phyloP scores from a whole-genome alignment of 345 rosid species.

The Brassica cretica region DNA sequence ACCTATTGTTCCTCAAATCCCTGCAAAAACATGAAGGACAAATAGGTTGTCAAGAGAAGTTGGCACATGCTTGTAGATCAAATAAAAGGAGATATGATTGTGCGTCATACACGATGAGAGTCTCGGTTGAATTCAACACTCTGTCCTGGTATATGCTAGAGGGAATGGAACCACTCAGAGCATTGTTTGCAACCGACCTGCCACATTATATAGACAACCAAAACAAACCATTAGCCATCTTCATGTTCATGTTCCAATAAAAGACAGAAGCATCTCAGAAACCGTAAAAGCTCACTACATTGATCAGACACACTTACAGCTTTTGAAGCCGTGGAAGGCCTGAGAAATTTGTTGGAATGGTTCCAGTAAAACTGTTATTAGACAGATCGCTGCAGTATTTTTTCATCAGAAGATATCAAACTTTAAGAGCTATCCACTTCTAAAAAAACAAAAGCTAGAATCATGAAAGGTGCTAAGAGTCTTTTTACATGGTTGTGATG shows the following conservation, averaged over 20 bases:
- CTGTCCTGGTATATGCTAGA: constrained; percentile 73
- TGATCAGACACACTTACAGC: constrained; percentile 53
- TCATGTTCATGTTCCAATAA: neutral
- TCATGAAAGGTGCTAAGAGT: constrained; percentile 21
- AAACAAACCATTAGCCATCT: constrained; percentile 24
- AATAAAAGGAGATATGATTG: constrained; percentile 14
- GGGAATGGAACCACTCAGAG: constrained; percentile 64
- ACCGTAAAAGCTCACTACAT: constrained; percentile 1
- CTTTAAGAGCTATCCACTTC: constrained; percentile 5
- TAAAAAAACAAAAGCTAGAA: constrained; percentile 8
- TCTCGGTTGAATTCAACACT: constrained; percentile 52
- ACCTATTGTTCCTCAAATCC: constrained; percentile 71
- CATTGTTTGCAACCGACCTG: constrained; percentile 87
- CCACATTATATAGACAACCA: constrained; percentile 33
- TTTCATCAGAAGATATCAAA: constrained; percentile 19
- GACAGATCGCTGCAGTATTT: constrained; percentile 64
- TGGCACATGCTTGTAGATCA: constrained; percentile 22
- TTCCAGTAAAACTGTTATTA: constrained; percentile 69
- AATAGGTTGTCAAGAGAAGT: neutral
- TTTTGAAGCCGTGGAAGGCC: constrained; percentile 65
- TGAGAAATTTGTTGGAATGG: constrained; percentile 67
- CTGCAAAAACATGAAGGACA: constrained; percentile 45
- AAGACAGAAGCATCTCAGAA: constrained; percentile 21
- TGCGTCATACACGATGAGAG: constrained; percentile 62
- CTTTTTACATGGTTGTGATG: constrained; percentile 84